Base-by-base conservation (phyloP, 192 early-diverging fungal genomes). In the Linnemannia schmuckeri region DNA sequence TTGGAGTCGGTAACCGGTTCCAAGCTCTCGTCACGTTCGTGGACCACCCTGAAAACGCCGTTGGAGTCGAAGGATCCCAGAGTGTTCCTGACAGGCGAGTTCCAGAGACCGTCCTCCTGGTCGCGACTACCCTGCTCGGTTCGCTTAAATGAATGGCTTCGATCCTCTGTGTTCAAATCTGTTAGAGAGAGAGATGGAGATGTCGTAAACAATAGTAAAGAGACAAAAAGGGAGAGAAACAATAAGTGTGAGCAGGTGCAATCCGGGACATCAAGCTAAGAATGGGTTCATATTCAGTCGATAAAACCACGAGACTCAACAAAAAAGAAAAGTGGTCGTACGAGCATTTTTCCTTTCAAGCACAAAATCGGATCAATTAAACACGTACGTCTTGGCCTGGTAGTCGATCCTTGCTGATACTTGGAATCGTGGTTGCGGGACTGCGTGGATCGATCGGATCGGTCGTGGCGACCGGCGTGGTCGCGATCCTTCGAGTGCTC, bases 51-150 rank as follows among this genome's bases (percentile, higher is more conserved):
- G 75, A 94, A 94, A 41, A 94, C 90, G 35, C 93, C 93, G 68
- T 93, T 92, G 7, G 88, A 83, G 47, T 92, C 93, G 90, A 94
- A 94, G 49, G 93, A 89, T 1, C 93, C 93, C 7, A 94, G 89
- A 20, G 84, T 83, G 55, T 90, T 84, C 57, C 93, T 90, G 38
- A 78, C 89, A 30, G 90, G 89, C 37, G 88, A 86, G 78, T 93
- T 92, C 78, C 87, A 85, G 38, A 90, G 77, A n/a, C 46, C 76
- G 20, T 84, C 88, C 24, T 91, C 92, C n/a, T 78, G 77, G 30
- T 72, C 77, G 52, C 66, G 68, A 30, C 71, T 44, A 42, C 40
- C 38, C 30, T 61, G 76, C 42, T 78, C 76, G 24, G 76, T 70
- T 17, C 76, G 76, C 76, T 63, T 61, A 30, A 78, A 78, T 27